phyloP scores from a whole-genome alignment of 495 filamentous ascomycete genomes.

The Penicillium odoratum region DNA sequence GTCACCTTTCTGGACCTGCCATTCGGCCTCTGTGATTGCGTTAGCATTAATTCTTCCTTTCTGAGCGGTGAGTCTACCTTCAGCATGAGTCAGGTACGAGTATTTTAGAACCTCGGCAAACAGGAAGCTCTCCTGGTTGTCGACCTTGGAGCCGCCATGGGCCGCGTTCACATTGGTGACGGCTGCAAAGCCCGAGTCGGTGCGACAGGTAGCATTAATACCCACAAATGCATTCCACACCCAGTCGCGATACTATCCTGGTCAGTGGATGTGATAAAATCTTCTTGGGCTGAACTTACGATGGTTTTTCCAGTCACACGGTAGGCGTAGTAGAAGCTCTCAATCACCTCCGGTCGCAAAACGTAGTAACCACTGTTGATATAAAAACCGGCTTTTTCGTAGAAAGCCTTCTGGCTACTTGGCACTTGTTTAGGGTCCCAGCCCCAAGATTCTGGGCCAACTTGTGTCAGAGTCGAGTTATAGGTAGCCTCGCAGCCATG shows the following conservation, averaged over 20 bases:
- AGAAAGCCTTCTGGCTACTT: slow-evolving; percentile 54
- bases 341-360: slow-evolving; percentile 81
- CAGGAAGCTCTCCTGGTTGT: slow-evolving; percentile 87
- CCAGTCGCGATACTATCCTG: slow-evolving; percentile 71
- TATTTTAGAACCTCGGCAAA: slow-evolving; percentile 93
- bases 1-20: slow-evolving; percentile 60
- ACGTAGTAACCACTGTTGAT: slow-evolving; percentile 63
- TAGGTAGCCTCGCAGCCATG: slow-evolving; percentile 77
- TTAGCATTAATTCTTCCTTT: slow-evolving; percentile 11
- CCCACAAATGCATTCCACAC: slow-evolving; percentile 78
- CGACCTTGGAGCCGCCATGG: slow-evolving; percentile 59
- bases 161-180: slow-evolving; percentile 64
- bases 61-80: slow-evolving; percentile 16
- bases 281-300: slow-evolving; percentile 23
- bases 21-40: slow-evolving; percentile 52
- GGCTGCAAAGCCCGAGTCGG: slow-evolving; percentile 65
- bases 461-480: slow-evolving; percentile 61
- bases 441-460: slow-evolving; percentile 76
- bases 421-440: slow-evolving; percentile 62
- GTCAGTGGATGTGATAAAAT: slow-evolving; percentile 14
- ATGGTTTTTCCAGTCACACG: slow-evolving; percentile 66
- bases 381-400: slow-evolving; percentile 69
- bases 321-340: slow-evolving; percentile 88
- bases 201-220: slow-evolving; percentile 65
- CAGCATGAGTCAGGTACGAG: slow-evolving; percentile 65